phyloP scores from a whole-genome alignment of 164 flowering plant genomes.

The Vitis rupestris region DNA sequence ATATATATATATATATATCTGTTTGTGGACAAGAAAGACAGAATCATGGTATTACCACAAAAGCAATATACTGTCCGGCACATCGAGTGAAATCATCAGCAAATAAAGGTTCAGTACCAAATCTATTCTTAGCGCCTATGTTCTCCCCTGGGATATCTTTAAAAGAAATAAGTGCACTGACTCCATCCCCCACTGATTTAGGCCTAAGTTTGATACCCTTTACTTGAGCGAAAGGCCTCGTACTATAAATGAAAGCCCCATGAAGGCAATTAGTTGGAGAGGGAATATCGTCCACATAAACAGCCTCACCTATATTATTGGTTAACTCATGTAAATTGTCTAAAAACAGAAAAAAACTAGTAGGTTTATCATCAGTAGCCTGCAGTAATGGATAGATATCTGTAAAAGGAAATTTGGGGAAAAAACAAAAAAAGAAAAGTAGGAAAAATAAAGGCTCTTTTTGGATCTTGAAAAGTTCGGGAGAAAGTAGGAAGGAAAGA shows the following conservation, averaged over 20 bases:
- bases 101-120: conserved; percentile 74
- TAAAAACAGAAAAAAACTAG: background rate
- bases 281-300: conserved; percentile 90
- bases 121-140: conserved; percentile 45
- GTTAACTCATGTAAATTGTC: background rate
- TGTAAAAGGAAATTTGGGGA: too few species aligned
- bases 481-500: too few species aligned
- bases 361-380: too few species aligned
- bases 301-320: conserved; percentile 75
- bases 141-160: conserved; percentile 87
- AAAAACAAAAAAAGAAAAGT: too few species aligned
- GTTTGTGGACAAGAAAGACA: background rate
- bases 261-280: conserved; percentile 75
- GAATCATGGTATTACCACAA: conserved; percentile 56
- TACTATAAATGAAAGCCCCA: conserved; percentile 84
- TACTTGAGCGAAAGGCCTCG: conserved; percentile 69
- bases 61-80: conserved; percentile 72
- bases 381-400: too few species aligned
- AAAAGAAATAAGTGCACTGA: conserved; percentile 46
- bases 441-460: too few species aligned
- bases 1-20: too few species aligned
- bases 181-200: conserved; percentile 35
- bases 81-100: conserved; percentile 60
- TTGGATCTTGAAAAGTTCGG: too few species aligned
- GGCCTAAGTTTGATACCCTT: conserved; percentile 46